These are phyloP conservation scores for Brassica incana DNA, from an alignment of 345 rosid species.

Conservation along the genomic window DNA sequence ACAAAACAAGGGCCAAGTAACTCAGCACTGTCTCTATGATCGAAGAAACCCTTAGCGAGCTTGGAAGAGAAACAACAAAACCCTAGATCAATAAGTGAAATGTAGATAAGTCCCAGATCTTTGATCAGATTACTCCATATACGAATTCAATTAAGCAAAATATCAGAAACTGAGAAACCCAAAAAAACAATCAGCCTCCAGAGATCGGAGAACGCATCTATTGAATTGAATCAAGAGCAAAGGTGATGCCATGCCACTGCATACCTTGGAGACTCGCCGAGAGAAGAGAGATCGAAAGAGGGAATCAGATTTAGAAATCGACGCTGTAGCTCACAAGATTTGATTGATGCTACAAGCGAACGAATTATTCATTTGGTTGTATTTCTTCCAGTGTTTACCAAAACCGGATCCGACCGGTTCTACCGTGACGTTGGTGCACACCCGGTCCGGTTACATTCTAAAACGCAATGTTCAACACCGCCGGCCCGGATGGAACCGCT, in stretches of 20 bases:
- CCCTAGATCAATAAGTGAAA: neutral
- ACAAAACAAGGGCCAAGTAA: neutral
- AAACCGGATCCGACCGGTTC: conserved; percentile 4
- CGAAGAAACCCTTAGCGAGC: neutral
- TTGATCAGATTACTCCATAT: neutral
- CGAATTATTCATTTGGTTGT: neutral
- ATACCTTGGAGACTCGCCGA: conserved; percentile 13
- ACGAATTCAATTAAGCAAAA: neutral
- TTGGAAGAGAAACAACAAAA: neutral
- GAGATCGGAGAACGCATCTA: neutral
- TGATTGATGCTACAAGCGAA: neutral
- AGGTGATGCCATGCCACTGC: neutral
- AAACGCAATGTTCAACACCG: neutral
- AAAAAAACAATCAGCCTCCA: neutral
- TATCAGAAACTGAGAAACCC: neutral
- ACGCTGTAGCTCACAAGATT: neutral
- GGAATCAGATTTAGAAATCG: neutral
- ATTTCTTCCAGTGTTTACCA: neutral
- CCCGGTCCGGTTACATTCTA: neutral
- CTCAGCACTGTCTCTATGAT: neutral
- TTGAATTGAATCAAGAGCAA: neutral
- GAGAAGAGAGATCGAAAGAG: neutral
- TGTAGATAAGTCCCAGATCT: neutral
- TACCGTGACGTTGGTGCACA: neutral
- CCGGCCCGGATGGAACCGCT: neutral